Conservation (phyloP, 208 protist genomes). For the Endotrypanum monterogeii region DNA sequence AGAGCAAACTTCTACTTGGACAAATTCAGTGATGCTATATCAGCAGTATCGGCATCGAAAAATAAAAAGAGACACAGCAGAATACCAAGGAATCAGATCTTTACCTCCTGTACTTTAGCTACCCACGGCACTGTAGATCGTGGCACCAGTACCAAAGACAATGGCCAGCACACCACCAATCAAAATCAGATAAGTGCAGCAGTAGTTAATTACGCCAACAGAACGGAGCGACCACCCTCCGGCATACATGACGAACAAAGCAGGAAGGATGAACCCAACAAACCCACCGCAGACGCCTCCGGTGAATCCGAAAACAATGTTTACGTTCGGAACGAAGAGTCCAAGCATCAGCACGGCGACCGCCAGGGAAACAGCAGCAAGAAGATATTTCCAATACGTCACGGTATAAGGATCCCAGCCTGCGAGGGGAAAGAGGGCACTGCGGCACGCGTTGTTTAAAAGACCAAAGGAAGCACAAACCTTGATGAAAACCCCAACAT, state of each 20-base stretch:
- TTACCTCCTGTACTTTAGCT: constrained; percentile 1
- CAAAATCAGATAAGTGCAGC: constrained; percentile 47
- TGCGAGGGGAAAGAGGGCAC: constrained; percentile 40
- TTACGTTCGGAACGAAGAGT: constrained; percentile 69
- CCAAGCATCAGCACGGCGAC: constrained; percentile 46
- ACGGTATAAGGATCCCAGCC: constrained; percentile 33
- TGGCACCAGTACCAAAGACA: constrained; percentile 56
- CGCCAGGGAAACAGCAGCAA: constrained; percentile 21
- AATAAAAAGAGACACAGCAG: background rate
- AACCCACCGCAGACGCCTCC: constrained; percentile 57
- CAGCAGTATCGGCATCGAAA: background rate
- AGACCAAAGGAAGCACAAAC: constrained; percentile 61
- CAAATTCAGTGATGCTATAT: background rate
- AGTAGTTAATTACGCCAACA: constrained; percentile 48
- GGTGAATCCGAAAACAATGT: constrained; percentile 68
- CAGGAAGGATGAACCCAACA: constrained; percentile 72
- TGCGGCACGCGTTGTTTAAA: constrained; percentile 41
- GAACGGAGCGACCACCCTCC: constrained; percentile 40
- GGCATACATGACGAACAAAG: constrained; percentile 60
- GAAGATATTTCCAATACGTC: constrained; percentile 43
- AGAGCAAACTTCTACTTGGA: background rate
- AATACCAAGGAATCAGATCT: background rate
- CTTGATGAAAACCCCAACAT: constrained; percentile 67
- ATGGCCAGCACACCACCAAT: constrained; percentile 54
- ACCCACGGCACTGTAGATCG: constrained; percentile 39